These are phyloP conservation scores for Globisporangium spiculum DNA, from an alignment of 352 stramenopile species.

Conservation along the genomic window DNA sequence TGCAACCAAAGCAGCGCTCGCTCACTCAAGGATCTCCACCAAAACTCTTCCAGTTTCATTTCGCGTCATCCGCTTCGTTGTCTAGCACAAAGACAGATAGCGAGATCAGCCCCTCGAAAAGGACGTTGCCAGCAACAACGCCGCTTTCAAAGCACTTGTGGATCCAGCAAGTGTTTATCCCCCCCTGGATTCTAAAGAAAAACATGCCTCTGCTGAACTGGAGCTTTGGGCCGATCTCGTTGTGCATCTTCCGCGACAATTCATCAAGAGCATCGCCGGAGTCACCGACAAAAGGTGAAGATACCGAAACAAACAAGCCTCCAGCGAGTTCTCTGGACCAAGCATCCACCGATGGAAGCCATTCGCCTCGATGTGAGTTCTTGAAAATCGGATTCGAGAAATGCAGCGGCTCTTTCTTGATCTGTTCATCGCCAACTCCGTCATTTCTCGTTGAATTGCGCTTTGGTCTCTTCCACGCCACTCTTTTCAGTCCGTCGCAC, in stretches of 20 bases:
- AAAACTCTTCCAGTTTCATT: slow-evolving; percentile 7
- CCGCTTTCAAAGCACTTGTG: slow-evolving; percentile 21
- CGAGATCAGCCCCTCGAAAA: slow-evolving; percentile 6
- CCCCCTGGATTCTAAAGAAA: slow-evolving; percentile 25
- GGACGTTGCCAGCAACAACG: background rate
- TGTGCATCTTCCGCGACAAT: slow-evolving; percentile 36
- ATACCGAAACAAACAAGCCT: background rate
- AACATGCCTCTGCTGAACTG: slow-evolving; percentile 55
- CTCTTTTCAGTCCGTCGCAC: slow-evolving; percentile 28
- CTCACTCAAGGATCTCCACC: background rate
- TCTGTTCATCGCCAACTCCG: slow-evolving; percentile 27
- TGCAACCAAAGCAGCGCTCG: background rate
- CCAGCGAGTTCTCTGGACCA: too few relatives aligned
- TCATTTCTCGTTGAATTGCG: slow-evolving; percentile 57
- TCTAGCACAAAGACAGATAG: background rate
- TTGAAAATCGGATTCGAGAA: slow-evolving; percentile 46
- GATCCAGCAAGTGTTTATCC: slow-evolving; percentile 36
- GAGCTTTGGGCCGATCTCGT: slow-evolving; percentile 41
- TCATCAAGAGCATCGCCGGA: background rate
- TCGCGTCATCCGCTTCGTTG: slow-evolving; percentile 1
- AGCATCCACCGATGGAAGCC: background rate
- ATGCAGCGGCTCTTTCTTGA: slow-evolving; percentile 43
- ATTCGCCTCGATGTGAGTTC: slow-evolving; percentile 14
- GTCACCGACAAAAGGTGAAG: slow-evolving; percentile 3
- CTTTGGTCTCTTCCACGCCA: slow-evolving; percentile 45